Conservation (phyloP, 2,329 filamentous ascomycete genomes). For the Plenodomus biglobosus region DNA sequence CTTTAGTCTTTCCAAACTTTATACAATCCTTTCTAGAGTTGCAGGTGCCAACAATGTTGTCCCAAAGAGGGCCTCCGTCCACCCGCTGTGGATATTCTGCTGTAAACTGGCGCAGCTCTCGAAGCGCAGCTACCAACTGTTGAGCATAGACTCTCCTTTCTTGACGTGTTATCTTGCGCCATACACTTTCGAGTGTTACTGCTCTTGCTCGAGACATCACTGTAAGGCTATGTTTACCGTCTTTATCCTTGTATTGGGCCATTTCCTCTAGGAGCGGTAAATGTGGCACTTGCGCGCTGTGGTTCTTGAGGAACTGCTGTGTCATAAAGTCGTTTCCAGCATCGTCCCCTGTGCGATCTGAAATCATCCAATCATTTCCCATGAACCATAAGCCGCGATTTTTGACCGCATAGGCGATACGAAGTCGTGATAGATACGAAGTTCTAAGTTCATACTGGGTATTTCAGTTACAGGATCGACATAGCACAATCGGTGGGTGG, state of each 20-base stretch:
- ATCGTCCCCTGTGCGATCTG: conserved; percentile 2
- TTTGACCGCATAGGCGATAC: neutral
- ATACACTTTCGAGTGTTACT: conserved; percentile 3
- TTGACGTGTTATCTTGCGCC: conserved; percentile 1
- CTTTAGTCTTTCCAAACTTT: conserved; percentile 6
- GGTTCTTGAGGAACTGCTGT: conserved; percentile 3
- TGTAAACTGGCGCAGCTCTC: conserved; percentile 12
- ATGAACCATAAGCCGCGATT: conserved; percentile 2
- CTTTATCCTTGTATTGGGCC: neutral
- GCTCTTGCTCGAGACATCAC: conserved; percentile 7
- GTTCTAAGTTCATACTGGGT: neutral
- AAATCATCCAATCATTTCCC: conserved; percentile 5
- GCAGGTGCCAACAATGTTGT: conserved; percentile 8
- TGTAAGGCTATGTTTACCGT: neutral
- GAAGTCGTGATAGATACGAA: conserved; percentile 5
- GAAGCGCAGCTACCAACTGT: conserved; percentile 9
- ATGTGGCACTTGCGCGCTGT: conserved; percentile 1
- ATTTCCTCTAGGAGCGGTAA: conserved; percentile 7
- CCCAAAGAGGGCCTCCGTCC: conserved; percentile 11
- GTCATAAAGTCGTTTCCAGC: conserved; percentile 5
- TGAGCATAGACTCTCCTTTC: conserved; percentile 6
- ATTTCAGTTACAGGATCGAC: conserved; percentile 5
- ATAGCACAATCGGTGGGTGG: neutral
- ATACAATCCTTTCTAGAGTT: conserved; percentile 1
- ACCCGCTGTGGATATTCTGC: conserved; percentile 6